phyloP scores from a whole-genome alignment of 495 filamentous ascomycete genomes.

The Neurospora sp. region DNA sequence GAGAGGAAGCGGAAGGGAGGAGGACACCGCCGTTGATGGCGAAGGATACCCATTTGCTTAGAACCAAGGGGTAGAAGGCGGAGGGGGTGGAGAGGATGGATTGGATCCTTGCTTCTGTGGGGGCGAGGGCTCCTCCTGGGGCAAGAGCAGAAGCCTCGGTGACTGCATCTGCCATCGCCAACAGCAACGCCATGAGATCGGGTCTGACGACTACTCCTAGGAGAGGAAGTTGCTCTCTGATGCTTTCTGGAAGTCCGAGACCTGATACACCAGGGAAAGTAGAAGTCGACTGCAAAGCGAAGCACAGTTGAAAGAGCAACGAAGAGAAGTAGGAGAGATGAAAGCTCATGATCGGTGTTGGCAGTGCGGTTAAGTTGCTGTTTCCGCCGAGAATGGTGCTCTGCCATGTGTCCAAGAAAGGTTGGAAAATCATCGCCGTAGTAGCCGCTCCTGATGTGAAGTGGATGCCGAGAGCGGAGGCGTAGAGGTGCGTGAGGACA shows the following conservation, averaged over 20 bases:
- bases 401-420: background rate
- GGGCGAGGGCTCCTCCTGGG: background rate
- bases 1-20: background rate
- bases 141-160: too few relatives aligned
- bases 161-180: too few relatives aligned
- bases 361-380: too few relatives aligned
- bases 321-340: background rate
- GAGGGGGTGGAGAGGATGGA: background rate
- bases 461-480: background rate
- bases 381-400: background rate
- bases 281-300: background rate
- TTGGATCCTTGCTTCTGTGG: background rate
- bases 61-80: background rate
- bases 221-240: background rate
- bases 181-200: background rate
- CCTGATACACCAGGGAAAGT: background rate
- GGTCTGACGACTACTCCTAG: background rate
- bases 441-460: background rate
- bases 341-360: too few relatives aligned
- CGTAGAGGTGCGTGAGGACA: background rate
- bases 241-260: background rate
- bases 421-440: background rate
- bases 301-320: background rate
- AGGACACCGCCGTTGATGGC: background rate
- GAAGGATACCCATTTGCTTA: background rate